Base-by-base conservation (phyloP, 805 yeast genomes). In the Saccharomycopsis fermentans region DNA sequence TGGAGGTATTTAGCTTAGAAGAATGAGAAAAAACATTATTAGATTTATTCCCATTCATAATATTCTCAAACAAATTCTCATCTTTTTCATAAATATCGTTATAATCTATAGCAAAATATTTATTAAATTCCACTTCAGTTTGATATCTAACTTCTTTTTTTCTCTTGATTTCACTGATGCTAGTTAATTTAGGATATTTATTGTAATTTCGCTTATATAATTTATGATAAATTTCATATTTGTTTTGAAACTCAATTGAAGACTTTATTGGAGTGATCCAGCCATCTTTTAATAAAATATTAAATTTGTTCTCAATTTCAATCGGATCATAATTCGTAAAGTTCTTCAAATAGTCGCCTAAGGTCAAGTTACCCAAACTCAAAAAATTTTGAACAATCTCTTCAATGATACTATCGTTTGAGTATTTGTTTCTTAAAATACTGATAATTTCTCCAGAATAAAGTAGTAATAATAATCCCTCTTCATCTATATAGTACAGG, bases 371-470 rank as follows among this genome's bases (percentile, higher is more conserved):
- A 0, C 96, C 97, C 57, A 81, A 72, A 4, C 81, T 77, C n/a
- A 88, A 68, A 51, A 90, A 72, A 65, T 86, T 86, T 65, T 85
- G 90, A 12, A 87, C 74, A 24, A 87, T 78, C 56, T 81, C 82
- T 1, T 87, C 83, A 37, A 71, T 71, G 24, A 71, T 73, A 16
- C 81, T 73, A 29, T 70, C 73, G 19, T 65, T 39, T 21, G 29
- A 29, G 60, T 77, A 79, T 6, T 64, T 60, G n/a, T 70, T 68
- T 58, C 79, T 76, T 53, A 86, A 75, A 60, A 75, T 75, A 55
- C 77, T 69, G 35, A 90, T 75, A 60, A 90, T 82, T 57, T 86
- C 87, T 50, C 96, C 97, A 6, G 90, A 75, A 70, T 90, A 88
- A 17, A 90, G 69, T 56, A 90, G 73, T 58, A 79, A 70, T 62